phyloP scores from a whole-genome alignment of 1,284 basidiomycete species.

The Ceratobasidium sp. region DNA sequence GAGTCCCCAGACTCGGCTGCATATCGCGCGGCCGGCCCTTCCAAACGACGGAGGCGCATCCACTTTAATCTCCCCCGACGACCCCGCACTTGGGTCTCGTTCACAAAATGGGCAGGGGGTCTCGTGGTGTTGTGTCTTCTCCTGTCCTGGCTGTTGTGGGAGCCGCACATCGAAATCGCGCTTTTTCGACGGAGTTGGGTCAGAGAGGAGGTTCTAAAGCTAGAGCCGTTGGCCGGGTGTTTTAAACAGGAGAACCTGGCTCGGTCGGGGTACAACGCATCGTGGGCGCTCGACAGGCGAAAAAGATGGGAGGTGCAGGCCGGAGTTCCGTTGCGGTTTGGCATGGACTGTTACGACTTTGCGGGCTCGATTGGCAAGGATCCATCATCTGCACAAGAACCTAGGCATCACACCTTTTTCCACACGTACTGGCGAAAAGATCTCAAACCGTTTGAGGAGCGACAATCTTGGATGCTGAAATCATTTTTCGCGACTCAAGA shows the following conservation, averaged over 20 bases:
- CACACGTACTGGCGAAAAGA: conserved; percentile 93
- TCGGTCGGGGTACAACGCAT: conserved; percentile 60
- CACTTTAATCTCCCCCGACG: conserved; percentile 35
- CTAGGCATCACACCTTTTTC: conserved; percentile 64
- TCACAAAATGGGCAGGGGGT: conserved; percentile 31
- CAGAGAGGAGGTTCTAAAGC: conserved; percentile 66
- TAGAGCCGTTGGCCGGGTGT: conserved; percentile 72
- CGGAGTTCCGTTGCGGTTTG: conserved; percentile 75
- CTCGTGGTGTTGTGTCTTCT: conserved; percentile 49
- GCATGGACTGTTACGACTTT: conserved; percentile 88
- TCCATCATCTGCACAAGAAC: conserved; percentile 47
- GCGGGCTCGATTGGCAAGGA: conserved; percentile 68
- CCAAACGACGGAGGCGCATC: conserved; percentile 34
- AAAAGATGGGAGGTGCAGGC: conserved; percentile 75
- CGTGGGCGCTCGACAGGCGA: conserved; percentile 62
- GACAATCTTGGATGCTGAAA: conserved; percentile 87
- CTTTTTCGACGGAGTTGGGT: conserved; percentile 81
- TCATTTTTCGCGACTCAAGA: conserved; percentile 92
- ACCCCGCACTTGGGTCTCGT: conserved; percentile 36
- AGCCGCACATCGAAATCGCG: conserved; percentile 81
- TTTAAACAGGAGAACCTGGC: conserved; percentile 68
- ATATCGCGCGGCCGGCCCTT: conserved; percentile 37
- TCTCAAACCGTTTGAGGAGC: conserved; percentile 73
- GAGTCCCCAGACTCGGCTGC: conserved; percentile 40
- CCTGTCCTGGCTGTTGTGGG: conserved; percentile 64